phyloP scores from a whole-genome alignment of 177 flowering plant genomes.

The Vitis hybrid region DNA sequence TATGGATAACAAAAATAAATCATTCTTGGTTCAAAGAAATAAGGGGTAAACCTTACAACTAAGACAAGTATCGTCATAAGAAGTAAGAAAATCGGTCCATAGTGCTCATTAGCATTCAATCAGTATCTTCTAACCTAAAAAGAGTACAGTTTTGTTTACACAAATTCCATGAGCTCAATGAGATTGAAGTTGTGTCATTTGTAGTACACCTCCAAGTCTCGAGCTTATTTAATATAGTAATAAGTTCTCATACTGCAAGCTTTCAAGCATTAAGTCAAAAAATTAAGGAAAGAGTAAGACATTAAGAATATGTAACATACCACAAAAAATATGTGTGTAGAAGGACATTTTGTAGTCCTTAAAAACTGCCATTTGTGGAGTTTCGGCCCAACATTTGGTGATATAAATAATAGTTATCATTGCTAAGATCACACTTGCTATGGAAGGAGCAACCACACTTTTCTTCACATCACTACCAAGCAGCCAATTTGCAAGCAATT shows the following conservation, averaged over 20 bases:
- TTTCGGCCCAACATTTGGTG: slow-evolving; percentile 46
- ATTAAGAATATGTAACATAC: slow-evolving; percentile 28
- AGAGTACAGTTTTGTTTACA: not conserved
- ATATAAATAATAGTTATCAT: slow-evolving; percentile 37
- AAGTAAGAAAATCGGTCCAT: not conserved
- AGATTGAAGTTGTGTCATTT: not conserved
- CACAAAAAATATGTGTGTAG: slow-evolving; percentile 42
- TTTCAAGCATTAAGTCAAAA: not conserved
- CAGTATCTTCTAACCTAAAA: not conserved
- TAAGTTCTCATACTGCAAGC: not conserved
- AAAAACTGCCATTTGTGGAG: slow-evolving; percentile 25
- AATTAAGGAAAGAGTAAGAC: not conserved
- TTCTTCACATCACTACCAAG: slow-evolving; percentile 35
- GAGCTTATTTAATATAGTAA: not conserved
- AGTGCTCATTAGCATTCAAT: not conserved
- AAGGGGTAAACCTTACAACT: too few relatives aligned
- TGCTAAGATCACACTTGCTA: slow-evolving; percentile 46
- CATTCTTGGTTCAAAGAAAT: too few relatives aligned
- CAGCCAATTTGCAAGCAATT: slow-evolving; percentile 68
- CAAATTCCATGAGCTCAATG: not conserved
- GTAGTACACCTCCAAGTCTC: not conserved
- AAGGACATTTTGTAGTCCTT: slow-evolving; percentile 49
- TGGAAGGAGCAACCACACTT: slow-evolving; percentile 39
- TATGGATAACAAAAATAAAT: too few relatives aligned
- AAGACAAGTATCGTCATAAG: not conserved